Evolutionary conservation across 2,329 filamentous ascomycete species (phyloP), one percentile per base, ranked within the genome.

Genomic region (Colletotrichum viniferum): DNA sequence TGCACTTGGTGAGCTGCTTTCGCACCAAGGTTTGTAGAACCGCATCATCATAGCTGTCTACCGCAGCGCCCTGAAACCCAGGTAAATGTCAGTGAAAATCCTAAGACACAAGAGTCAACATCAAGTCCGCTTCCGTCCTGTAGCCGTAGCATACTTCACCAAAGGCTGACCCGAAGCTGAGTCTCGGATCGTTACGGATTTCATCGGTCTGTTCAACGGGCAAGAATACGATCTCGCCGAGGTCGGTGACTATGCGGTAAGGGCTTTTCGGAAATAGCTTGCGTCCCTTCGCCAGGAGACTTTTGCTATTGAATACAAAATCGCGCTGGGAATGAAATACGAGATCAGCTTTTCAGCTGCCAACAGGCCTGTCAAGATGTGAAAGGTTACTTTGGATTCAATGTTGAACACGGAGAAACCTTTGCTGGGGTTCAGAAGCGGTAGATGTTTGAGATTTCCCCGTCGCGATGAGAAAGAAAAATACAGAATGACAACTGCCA

Each of bases 71-170:
- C 12, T 52, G 43, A 52, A 52, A 52, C 1, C 43, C 43, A 3
- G 43, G 43, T 2, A 52, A 7, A 24, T 52, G 43, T 13, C 43
- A n/a, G 10, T 52, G 43, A 52, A 52, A 52, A 10, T 52, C 43
- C 43, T 52, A 7, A 4, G 4, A 7, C n/a, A 7, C 4, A 52
- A 52, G 0, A 10, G n/a, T 52, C n/a, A 52, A 13, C 12, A 7
- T 21, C 10, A 1, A 52, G 18, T 3, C 43, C n/a, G 1, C n/a
- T 52, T 1, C 2, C n/a, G 10, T 21, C 0, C 3, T 24, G 2
- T 7, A 4, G n/a, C 43, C n/a, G n/a, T 3, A 52, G n/a, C 43
- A 7, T 52, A 52, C 43, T 52, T 52, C 43, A 13, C 43, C 43
- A 52, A 52, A 52, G 10, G 43, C 43, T 13, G 43, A 7, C n/a